A percentile compares a stretch with the other conserved stretches of the same genome.
Evolutionary conservation across 2,329 filamentous ascomycete species (phyloP).

Genomic region (Moelleriella libera): DNA sequence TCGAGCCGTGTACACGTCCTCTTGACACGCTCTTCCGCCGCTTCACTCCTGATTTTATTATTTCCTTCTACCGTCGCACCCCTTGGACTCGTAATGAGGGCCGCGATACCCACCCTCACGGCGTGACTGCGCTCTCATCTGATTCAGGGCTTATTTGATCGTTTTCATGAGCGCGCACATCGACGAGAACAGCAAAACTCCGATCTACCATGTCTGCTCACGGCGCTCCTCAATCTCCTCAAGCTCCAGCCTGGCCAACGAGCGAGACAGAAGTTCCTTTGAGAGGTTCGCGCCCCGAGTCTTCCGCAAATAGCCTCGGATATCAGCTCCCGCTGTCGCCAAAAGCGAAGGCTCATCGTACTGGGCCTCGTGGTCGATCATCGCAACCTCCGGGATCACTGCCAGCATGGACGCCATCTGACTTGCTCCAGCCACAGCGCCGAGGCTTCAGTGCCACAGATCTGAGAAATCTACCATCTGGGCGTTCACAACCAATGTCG

Average conservation of each 20-base stretch:
- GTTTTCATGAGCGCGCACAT: too few relatives aligned
- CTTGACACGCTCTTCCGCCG: too few relatives aligned
- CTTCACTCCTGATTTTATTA: not conserved
- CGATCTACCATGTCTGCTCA: constrained; percentile 6
- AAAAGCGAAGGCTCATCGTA: not conserved
- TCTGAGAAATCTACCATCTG: constrained; percentile 11
- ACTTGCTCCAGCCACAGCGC: constrained; percentile 23
- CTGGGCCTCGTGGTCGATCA: constrained; percentile 12
- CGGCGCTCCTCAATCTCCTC: constrained; percentile 4
- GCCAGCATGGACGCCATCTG: constrained; percentile 26
- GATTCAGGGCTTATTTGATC: not conserved
- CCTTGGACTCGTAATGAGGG: constrained; percentile 4
- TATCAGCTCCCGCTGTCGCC: not conserved
- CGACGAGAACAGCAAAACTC: too few relatives aligned
- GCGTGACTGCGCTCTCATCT: constrained; percentile 2
- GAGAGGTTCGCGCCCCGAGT: constrained; percentile 2
- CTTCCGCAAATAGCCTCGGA: not conserved
- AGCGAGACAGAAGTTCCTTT: constrained; percentile 4
- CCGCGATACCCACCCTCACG: not conserved
- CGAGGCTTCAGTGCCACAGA: constrained; percentile 14
- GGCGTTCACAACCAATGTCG: constrained; percentile 7
- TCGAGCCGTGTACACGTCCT: too few relatives aligned
- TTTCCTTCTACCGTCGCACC: constrained; percentile 1
- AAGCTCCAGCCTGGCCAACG: constrained; percentile 3
- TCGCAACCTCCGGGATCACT: constrained; percentile 12